These are phyloP conservation scores for Venturia carpophila DNA, from an alignment of 2,329 filamentous ascomycete genomes.

Conservation along the genomic window DNA sequence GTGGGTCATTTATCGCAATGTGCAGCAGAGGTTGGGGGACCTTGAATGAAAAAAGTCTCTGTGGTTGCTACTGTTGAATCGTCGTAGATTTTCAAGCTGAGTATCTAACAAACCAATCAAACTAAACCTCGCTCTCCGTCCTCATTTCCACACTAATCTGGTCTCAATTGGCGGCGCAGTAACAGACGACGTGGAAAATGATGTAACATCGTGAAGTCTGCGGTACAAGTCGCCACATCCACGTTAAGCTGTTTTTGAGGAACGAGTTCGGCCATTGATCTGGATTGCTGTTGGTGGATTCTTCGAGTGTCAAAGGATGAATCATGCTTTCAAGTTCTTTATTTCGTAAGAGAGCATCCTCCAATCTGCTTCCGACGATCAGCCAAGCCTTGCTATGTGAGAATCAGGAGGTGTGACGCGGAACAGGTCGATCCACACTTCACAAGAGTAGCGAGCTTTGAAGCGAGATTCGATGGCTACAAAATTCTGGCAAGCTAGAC, in stretches of 20 bases:
- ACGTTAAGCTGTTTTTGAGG: neutral
- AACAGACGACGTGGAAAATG: slow-evolving; percentile 3
- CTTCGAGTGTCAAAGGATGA: neutral
- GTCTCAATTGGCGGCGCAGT: neutral
- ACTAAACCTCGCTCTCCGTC: neutral
- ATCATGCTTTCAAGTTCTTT: neutral
- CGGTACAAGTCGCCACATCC: neutral
- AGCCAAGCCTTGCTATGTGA: neutral
- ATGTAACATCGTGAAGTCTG: slow-evolving; percentile 4
- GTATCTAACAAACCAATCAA: neutral
- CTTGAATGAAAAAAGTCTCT: too few species aligned
- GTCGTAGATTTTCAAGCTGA: neutral
- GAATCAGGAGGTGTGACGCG: neutral
- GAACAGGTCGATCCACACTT: neutral
- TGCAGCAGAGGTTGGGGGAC: too few species aligned
- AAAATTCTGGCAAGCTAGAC: too few species aligned
- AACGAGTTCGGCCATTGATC: neutral
- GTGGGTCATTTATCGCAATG: too few species aligned
- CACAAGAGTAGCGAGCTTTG: too few species aligned
- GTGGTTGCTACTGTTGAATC: too few species aligned
- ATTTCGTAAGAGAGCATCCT: neutral
- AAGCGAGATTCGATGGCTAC: too few species aligned
- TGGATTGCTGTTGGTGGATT: neutral
- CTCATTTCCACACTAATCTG: neutral
- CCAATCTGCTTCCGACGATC: neutral